Evolutionary conservation across 2,329 filamentous ascomycete genomes (phyloP).

Genomic region (Colletotrichum sp.): DNA sequence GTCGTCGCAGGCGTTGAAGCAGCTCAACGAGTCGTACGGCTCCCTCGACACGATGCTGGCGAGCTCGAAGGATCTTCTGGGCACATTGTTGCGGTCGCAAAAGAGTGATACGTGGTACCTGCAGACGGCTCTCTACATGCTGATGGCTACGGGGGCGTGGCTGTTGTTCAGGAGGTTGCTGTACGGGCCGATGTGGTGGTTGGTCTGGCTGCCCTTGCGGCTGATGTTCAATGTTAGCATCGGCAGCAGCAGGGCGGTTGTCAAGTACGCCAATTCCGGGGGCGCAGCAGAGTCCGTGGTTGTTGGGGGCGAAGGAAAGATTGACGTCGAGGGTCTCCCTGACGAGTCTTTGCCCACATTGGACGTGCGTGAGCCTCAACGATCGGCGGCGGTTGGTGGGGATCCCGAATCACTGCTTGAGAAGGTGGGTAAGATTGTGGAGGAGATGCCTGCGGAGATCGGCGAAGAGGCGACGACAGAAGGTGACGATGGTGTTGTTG

Average conservation of each 20-base stretch:
- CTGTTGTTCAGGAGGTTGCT: conserved; percentile 83
- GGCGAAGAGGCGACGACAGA: conserved; percentile 1
- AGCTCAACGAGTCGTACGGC: conserved; percentile 81
- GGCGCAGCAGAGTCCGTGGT: conserved; percentile 22
- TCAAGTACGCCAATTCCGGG: conserved; percentile 34
- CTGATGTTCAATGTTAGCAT: conserved; percentile 65
- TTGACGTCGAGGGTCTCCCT: conserved; percentile 38
- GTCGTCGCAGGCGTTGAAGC: conserved; percentile 81
- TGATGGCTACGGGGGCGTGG: conserved; percentile 81
- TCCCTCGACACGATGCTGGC: conserved; percentile 79
- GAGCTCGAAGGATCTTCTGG: conserved; percentile 76
- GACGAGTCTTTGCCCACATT: conserved; percentile 54
- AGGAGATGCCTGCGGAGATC: conserved; percentile 22
- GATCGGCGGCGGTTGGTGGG: conserved; percentile 23
- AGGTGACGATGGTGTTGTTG: background rate
- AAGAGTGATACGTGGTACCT: conserved; percentile 99
- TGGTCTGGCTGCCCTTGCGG: conserved; percentile 83
- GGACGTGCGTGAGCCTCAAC: conserved; percentile 42
- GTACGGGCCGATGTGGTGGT: conserved; percentile 90
- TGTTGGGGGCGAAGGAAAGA: conserved; percentile 30
- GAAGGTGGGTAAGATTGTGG: conserved; percentile 60
- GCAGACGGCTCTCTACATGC: conserved; percentile 84
- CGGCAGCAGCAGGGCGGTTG: conserved; percentile 58
- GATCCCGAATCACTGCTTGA: conserved; percentile 51
- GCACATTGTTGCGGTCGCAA: conserved; percentile 81